A percentile compares a stretch with the other conserved stretches of the same genome.
These are phyloP conservation scores for Fusarium caatingaense DNA, from an alignment of 2,329 filamentous ascomycete genomes.

Conservation along the genomic window DNA sequence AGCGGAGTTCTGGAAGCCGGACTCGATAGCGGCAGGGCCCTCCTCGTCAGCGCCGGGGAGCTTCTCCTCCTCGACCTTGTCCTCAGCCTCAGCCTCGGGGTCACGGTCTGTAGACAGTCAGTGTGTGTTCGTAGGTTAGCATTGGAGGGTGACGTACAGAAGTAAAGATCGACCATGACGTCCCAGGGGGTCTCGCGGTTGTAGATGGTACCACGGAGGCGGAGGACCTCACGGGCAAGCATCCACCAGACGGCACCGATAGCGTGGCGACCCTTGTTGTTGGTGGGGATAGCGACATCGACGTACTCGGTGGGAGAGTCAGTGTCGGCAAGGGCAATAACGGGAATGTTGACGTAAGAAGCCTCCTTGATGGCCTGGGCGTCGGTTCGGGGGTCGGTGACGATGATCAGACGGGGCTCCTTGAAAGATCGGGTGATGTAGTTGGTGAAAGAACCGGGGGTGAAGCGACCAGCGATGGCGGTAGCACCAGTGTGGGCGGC, in stretches of 20 bases:
- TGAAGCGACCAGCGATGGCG: slow-evolving; percentile 99
- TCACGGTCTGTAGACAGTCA: slow-evolving; percentile 78
- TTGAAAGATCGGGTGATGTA: slow-evolving; percentile 99
- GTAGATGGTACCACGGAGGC: slow-evolving; percentile 95
- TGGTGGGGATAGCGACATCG: slow-evolving; percentile 99
- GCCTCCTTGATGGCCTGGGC: slow-evolving; percentile 99
- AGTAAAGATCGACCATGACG: slow-evolving; percentile 99
- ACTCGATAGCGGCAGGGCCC: slow-evolving; percentile 80
- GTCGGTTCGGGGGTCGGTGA: slow-evolving; percentile 99
- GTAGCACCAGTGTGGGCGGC: slow-evolving; percentile 97
- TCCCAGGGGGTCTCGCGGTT: slow-evolving; percentile 98
- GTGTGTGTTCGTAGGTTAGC: not conserved
- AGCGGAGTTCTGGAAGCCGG: slow-evolving; percentile 73
- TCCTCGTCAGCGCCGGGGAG: slow-evolving; percentile 85
- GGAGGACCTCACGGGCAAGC: slow-evolving; percentile 99
- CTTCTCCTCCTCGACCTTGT: slow-evolving; percentile 96
- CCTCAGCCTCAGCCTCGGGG: slow-evolving; percentile 99
- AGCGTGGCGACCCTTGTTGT: slow-evolving; percentile 99
- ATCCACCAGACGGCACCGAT: slow-evolving; percentile 99
- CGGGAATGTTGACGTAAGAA: slow-evolving; percentile 99
- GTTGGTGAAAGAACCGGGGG: slow-evolving; percentile 99
- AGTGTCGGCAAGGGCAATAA: slow-evolving; percentile 98
- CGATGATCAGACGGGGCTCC: slow-evolving; percentile 99
- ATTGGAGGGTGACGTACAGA: slow-evolving; percentile 71
- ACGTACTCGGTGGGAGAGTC: slow-evolving; percentile 99